phyloP scores from a whole-genome alignment of 768 basidiomycete species.

The Pulveroboletus sp. region DNA sequence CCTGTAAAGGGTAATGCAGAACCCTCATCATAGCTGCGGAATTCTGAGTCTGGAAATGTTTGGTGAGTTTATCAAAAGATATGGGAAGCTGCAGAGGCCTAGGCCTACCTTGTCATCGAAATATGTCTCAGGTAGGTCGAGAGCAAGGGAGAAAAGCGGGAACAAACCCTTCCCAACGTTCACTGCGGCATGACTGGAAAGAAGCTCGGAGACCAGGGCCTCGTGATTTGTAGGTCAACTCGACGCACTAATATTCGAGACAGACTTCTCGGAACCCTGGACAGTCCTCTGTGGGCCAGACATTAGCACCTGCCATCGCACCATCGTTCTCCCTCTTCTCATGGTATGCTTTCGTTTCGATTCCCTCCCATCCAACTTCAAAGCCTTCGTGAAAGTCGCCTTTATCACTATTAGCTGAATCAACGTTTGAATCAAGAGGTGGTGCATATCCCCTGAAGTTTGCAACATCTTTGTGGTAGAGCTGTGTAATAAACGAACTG shows the following conservation, averaged over 20 bases:
- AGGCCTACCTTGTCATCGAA: constrained; percentile 60
- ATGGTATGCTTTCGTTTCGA: constrained; percentile 26
- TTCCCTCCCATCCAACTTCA: constrained; percentile 71
- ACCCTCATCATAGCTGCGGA: constrained; percentile 62
- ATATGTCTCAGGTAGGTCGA: constrained; percentile 54
- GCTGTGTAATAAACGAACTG: constrained; percentile 33
- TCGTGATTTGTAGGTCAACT: constrained; percentile 12
- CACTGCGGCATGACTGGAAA: constrained; percentile 46
- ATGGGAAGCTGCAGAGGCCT: neutral
- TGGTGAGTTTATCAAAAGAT: neutral
- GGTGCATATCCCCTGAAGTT: constrained; percentile 79
- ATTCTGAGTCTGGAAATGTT: constrained; percentile 45
- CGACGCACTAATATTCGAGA: constrained; percentile 62
- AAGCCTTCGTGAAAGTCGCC: constrained; percentile 93
- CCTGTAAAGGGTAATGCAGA: constrained; percentile 75
- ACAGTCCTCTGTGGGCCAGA: constrained; percentile 66
- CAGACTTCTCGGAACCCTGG: constrained; percentile 56
- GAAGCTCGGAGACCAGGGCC: constrained; percentile 15
- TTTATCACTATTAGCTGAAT: constrained; percentile 55
- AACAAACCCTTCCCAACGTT: constrained; percentile 54
- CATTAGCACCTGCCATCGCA: constrained; percentile 65
- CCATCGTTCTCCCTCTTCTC: constrained; percentile 39
- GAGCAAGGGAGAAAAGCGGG: constrained; percentile 65
- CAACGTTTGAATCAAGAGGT: constrained; percentile 66
- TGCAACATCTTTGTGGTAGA: constrained; percentile 59